These are phyloP conservation scores for Aspergillus ellipticus DNA, from an alignment of 495 filamentous ascomycete species.

Conservation along the genomic window DNA sequence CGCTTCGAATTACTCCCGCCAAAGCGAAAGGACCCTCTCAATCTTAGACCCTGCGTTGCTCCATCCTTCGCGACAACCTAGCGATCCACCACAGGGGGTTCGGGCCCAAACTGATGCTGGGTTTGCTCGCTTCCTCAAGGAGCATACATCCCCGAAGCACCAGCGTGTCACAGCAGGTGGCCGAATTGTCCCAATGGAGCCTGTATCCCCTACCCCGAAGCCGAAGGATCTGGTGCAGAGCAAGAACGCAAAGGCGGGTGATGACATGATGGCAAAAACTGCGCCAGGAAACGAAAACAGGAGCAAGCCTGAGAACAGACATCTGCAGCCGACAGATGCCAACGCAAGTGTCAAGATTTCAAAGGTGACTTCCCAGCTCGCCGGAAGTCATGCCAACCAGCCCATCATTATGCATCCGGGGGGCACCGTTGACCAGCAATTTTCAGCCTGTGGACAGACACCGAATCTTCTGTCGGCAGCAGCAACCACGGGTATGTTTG, in stretches of 20 bases:
- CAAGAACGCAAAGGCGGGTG: slow-evolving; percentile 9
- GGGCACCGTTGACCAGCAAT: background rate
- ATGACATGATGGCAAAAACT: background rate
- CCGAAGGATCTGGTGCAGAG: slow-evolving; percentile 23
- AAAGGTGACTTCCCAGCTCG: slow-evolving; percentile 1
- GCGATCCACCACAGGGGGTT: slow-evolving; percentile 20
- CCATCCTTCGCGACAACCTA: slow-evolving; percentile 19
- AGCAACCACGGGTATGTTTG: background rate
- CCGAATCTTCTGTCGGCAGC: background rate
- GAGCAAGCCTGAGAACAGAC: background rate
- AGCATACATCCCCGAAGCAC: slow-evolving; percentile 56
- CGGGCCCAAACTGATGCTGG: slow-evolving; percentile 32
- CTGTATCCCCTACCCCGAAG: slow-evolving; percentile 27
- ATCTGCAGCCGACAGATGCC: background rate
- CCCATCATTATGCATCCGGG: background rate
- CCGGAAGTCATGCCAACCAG: background rate
- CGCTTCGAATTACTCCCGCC: slow-evolving; percentile 11
- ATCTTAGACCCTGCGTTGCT: slow-evolving; percentile 8
- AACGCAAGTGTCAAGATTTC: background rate
- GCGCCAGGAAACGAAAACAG: slow-evolving; percentile 4
- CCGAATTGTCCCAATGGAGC: slow-evolving; percentile 54
- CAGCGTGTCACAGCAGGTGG: slow-evolving; percentile 64
- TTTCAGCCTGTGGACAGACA: background rate
- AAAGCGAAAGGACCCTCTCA: slow-evolving; percentile 8
- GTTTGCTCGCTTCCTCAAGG: slow-evolving; percentile 52